Base-by-base conservation (phyloP, 1,284 basidiomycete species). In the Lentinus polychrous region DNA sequence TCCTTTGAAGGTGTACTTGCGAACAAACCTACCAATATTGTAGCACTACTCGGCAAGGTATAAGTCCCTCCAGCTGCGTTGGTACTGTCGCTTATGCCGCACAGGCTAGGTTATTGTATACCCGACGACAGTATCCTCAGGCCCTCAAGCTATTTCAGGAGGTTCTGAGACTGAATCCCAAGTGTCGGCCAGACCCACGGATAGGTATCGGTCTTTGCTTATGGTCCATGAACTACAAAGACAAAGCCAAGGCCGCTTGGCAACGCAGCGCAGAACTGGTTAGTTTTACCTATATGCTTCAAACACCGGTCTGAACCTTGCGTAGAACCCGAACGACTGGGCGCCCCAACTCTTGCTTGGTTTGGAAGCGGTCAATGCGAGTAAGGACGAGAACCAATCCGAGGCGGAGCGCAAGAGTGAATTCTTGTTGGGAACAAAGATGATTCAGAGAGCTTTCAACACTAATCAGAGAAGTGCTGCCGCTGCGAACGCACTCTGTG, bases 151-250 rank as follows among this genome's bases (percentile, higher is more conserved):
- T 83, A 2, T 96, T 95, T 64, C 94, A 95, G 63, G 80, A 83
- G 49, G 83, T 94, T 11, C 75, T 97, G 12, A 71, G 76, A 38
- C 75, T 90, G 39, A 83, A 81, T 46, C 92, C 94, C 0, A 67
- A 76, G 11, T 89, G 87, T 66, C 69, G 76, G 18, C 94, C 94
- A 0, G 94, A 97, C 64, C 94, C 94, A 24, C 78, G 94, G 12
- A 88, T 96, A 55, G 94, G 94, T 14, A 91, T 97, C 34, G 94
- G 94, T 8, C 70, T 96, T 7, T 95, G 94, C 65, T 74, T 92
- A 15, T 96, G 90, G 88, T 79, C 86, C 8, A 73, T 95, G 66
- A 87, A 87, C 48, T 81, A 94, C 58, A 83, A 83, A 51, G 72
- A 73, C 2, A 84, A 83, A 55, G 94, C 94, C 0, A 81, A 81